Evolutionary conservation across 2,329 filamentous ascomycete genomes (phyloP), one percentile per base, ranked within the genome.

Genomic region (Canariomyces notabilis): DNA sequence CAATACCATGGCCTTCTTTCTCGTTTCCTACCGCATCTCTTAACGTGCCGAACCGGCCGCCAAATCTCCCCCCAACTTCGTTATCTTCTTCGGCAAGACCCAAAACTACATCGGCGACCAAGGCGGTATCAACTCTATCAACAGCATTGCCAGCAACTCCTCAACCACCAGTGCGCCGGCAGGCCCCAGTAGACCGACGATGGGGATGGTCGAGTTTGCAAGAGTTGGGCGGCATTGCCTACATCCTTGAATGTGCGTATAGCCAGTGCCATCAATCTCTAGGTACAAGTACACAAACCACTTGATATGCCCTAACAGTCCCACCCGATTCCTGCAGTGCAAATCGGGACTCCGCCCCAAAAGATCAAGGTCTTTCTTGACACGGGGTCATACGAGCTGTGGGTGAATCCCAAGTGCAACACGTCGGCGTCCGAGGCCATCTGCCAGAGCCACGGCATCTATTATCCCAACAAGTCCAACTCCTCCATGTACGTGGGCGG

Each of bases 381-480:
- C 42, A 69, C 66, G 2, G 66, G 65, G 6, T 69, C 65, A 0
- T 66, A 61, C 40, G 63, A 67, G 42, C 57, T 67, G 20, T 66
- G 65, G 55, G 61, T 69, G 5, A 62, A 67, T 37, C 66, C 65
- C 3, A 56, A 58, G 15, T 69, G 65, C 49, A 52, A 49, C 7
- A 59, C 57, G 11, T 64, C 64, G 15, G 60, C 62, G 5, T 63
- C 64, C 29, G 48, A 48, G 7, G 34, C 50, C 1, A 59, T 64
- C 14, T 66, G 64, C 46, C 53, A 55, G 44, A 59, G 52, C 34
- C 61, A 63, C 36, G 64, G 64, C n/a, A 58, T 53, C 40, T 66
- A 67, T 38, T 59, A 62, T 37, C 64, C 64, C 2, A 50, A 48
- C 6, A 50, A 53, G 42, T 67, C 64, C 6, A 58, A 56, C 23